Evolutionary conservation across 2,329 filamentous ascomycete genomes (phyloP).

Genomic region (Monosporascus sp.): DNA sequence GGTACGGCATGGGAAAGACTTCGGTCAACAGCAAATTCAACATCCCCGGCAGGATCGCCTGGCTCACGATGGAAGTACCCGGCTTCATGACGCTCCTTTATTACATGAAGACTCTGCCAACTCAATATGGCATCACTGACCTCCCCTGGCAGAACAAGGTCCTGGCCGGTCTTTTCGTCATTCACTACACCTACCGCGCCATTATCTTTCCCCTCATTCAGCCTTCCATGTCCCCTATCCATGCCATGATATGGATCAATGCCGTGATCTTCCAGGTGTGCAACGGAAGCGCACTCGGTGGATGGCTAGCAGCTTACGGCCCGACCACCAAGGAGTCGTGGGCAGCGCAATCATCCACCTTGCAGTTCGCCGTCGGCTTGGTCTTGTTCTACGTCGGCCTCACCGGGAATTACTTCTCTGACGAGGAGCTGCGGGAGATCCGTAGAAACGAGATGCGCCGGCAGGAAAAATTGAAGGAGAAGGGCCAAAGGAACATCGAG

Average conservation of each 20-base stretch:
- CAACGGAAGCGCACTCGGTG: constrained; percentile 73
- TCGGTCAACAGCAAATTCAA: constrained; percentile 71
- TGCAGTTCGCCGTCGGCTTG: constrained; percentile 58
- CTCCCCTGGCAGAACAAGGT: constrained; percentile 76
- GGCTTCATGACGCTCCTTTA: constrained; percentile 76
- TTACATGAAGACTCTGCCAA: constrained; percentile 65
- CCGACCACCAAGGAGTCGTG: constrained; percentile 54
- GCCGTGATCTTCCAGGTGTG: constrained; percentile 71
- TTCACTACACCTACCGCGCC: constrained; percentile 90
- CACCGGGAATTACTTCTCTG: constrained; percentile 78
- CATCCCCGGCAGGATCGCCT: constrained; percentile 80
- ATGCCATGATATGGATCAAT: constrained; percentile 58
- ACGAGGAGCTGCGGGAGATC: constrained; percentile 85
- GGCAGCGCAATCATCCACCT: constrained; percentile 32
- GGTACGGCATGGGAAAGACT: constrained; percentile 91
- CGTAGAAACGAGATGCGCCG: constrained; percentile 62
- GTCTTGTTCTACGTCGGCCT: constrained; percentile 73
- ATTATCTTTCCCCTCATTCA: constrained; percentile 76
- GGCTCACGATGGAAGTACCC: constrained; percentile 82
- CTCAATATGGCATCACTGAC: constrained; percentile 48
- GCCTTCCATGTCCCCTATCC: constrained; percentile 89
- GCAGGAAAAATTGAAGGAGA: constrained; percentile 41
- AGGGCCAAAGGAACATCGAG: constrained; percentile 46
- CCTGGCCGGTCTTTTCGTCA: constrained; percentile 65
- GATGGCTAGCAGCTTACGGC: constrained; percentile 79